Evolutionary conservation across 2,329 filamentous ascomycete species (phyloP).

Genomic region (Fusarium pseudoanthophilum): DNA sequence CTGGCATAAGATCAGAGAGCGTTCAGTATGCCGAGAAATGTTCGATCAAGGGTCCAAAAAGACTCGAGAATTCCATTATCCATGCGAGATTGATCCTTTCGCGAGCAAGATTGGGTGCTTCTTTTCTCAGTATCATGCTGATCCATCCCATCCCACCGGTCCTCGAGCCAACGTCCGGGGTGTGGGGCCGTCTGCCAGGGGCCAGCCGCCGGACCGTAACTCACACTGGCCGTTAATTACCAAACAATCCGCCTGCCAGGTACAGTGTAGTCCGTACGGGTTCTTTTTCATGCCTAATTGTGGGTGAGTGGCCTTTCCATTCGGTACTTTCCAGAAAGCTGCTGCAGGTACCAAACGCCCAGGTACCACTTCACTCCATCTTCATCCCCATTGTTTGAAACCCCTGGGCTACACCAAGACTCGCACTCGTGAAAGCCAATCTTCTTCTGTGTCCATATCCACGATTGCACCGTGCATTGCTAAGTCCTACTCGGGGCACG

Average conservation of each 20-base stretch:
- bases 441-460: neutral
- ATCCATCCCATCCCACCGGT: slow-evolving; percentile 11
- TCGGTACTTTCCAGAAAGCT: slow-evolving; percentile 33
- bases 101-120: slow-evolving; percentile 20
- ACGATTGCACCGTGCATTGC: slow-evolving; percentile 9
- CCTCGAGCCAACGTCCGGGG: slow-evolving; percentile 41
- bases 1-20: slow-evolving; percentile 10
- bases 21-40: neutral
- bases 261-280: neutral
- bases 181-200: slow-evolving; percentile 43
- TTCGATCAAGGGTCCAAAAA: slow-evolving; percentile 18
- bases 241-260: slow-evolving; percentile 19
- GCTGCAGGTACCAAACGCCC: slow-evolving; percentile 38
- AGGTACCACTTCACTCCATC: slow-evolving; percentile 3
- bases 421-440: slow-evolving; percentile 14
- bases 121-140: slow-evolving; percentile 19
- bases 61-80: slow-evolving; percentile 14
- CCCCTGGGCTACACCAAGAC: slow-evolving; percentile 27
- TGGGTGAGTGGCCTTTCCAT: slow-evolving; percentile 31
- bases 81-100: slow-evolving; percentile 21
- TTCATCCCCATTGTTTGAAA: slow-evolving; percentile 24
- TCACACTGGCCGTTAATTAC: slow-evolving; percentile 30
- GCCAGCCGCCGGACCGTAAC: slow-evolving; percentile 28
- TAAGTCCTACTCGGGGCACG: slow-evolving; percentile 15
- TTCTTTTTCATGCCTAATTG: slow-evolving; percentile 33